These are phyloP conservation scores for Metschnikowia baotianmanensis DNA, from an alignment of 805 yeast species.

Conservation along the genomic window DNA sequence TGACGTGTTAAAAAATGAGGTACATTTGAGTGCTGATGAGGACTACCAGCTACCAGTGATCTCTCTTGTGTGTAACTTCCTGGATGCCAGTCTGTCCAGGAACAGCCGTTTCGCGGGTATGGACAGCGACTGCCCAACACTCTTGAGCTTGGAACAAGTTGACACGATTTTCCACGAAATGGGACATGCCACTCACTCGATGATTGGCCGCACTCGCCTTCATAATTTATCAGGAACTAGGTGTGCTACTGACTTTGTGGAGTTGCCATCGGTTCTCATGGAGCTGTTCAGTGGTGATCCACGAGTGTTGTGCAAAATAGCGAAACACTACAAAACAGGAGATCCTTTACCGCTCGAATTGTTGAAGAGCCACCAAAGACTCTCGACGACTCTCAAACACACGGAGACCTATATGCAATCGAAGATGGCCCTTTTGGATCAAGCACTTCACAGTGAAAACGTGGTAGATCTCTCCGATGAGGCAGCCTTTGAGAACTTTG, in stretches of 20 bases:
- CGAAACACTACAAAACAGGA: constrained; percentile 67
- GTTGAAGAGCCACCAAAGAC: constrained; percentile 50
- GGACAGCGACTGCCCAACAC: constrained; percentile 40
- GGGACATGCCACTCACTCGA: constrained; percentile 99
- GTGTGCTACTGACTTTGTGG: constrained; percentile 95
- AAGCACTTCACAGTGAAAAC: constrained; percentile 57
- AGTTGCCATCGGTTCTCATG: constrained; percentile 94
- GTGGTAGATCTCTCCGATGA: constrained; percentile 31
- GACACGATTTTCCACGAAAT: constrained; percentile 96
- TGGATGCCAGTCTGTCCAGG: constrained; percentile 5
- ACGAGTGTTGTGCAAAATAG: constrained; percentile 69
- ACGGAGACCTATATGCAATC: constrained; percentile 85
- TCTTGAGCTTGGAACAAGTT: constrained; percentile 72
- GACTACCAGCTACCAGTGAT: constrained; percentile 84
- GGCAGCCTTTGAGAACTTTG: constrained; percentile 21
- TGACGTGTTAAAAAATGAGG: constrained; percentile 23
- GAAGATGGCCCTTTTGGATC: constrained; percentile 88
- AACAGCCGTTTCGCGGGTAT: constrained; percentile 30
- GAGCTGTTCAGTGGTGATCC: constrained; percentile 86
- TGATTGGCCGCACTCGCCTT: constrained; percentile 86
- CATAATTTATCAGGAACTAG: constrained; percentile 95
- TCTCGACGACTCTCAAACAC: constrained; percentile 52
- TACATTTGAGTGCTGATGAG: constrained; percentile 43
- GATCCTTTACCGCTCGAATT: constrained; percentile 52
- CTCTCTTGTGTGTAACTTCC: constrained; percentile 82